Evolutionary conservation across 1,139 yeast genomes (phyloP).

Genomic region (Cylindricascospora bacillispora): DNA sequence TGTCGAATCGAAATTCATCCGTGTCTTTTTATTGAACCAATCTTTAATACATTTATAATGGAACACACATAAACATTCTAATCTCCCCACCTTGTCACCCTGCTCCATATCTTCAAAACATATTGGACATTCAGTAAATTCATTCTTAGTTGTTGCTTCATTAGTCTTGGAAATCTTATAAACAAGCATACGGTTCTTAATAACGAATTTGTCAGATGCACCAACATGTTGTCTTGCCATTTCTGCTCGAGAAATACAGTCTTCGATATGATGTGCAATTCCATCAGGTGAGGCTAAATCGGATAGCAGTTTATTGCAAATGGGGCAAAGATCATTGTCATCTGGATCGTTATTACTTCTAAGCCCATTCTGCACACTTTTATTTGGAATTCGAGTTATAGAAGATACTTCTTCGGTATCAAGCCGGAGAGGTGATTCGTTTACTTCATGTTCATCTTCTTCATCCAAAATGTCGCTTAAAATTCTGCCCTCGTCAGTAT

Average conservation of each 20-base stretch:
- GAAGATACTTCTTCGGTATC: conserved; percentile 2
- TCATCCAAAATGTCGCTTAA: no score
- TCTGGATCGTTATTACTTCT: background rate
- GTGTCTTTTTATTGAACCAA: conserved; percentile 83
- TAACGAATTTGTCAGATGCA: conserved; percentile 1
- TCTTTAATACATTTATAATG: conserved; percentile 82
- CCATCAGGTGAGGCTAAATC: conserved; percentile 30
- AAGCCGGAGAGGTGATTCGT: no score
- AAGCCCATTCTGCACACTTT: background rate
- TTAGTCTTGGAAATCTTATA: conserved; percentile 44
- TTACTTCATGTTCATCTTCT: conserved; percentile 13
- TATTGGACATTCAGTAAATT: conserved; percentile 72
- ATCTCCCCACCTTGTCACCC: conserved; percentile 80
- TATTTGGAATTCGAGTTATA: background rate
- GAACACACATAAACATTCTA: conserved; percentile 89
- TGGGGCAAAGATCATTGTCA: conserved; percentile 32
- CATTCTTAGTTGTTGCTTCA: conserved; percentile 15
- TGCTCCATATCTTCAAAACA: conserved; percentile 80
- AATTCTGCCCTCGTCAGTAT: no score
- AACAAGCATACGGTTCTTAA: conserved; percentile 71
- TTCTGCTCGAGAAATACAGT: conserved; percentile 56
- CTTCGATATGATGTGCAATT: conserved; percentile 55
- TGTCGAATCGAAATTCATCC: conserved; percentile 8
- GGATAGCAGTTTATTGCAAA: conserved; percentile 37
- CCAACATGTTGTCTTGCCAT: conserved; percentile 45